Conservation (phyloP, 163 green algal species). For the Chloromonas sp. region DNA sequence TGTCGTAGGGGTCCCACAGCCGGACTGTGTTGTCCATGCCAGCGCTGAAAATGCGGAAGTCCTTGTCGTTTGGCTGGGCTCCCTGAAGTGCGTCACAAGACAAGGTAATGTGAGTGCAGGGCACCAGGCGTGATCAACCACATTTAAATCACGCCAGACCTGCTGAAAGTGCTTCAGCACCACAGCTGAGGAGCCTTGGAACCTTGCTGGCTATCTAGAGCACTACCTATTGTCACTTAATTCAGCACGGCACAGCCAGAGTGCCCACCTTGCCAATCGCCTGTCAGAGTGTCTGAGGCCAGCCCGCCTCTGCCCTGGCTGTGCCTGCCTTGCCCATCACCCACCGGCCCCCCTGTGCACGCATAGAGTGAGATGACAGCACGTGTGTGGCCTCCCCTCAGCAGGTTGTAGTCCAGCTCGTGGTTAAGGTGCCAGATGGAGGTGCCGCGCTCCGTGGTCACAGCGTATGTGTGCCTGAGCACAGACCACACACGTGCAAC, state of each 20-base stretch:
- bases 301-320: no score
- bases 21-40: slow-evolving; percentile 53
- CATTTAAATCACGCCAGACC: no score
- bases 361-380: slow-evolving; percentile 49
- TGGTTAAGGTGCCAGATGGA: slow-evolving; percentile 21
- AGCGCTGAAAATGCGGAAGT: slow-evolving; percentile 54
- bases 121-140: no score
- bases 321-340: neutral
- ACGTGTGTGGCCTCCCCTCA: slow-evolving; percentile 47
- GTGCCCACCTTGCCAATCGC: no score
- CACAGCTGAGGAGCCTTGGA: neutral
- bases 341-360: slow-evolving; percentile 43
- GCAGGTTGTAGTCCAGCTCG: slow-evolving; percentile 57
- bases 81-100: slow-evolving; percentile 1
- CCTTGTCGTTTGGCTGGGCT: slow-evolving; percentile 18
- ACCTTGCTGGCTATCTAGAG: slow-evolving; percentile 2
- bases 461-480: slow-evolving; percentile 17
- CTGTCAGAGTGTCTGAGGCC: no score
- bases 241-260: no score
- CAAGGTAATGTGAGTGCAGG: no score
- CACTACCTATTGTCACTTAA: neutral
- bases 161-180: no score
- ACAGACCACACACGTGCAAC: neutral
- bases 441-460: slow-evolving; percentile 14
- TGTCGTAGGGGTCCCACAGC: slow-evolving; percentile 63